These are phyloP conservation scores for Rubroboletus pulcherrimus DNA, from an alignment of 768 basidiomycete genomes.

Conservation along the genomic window DNA sequence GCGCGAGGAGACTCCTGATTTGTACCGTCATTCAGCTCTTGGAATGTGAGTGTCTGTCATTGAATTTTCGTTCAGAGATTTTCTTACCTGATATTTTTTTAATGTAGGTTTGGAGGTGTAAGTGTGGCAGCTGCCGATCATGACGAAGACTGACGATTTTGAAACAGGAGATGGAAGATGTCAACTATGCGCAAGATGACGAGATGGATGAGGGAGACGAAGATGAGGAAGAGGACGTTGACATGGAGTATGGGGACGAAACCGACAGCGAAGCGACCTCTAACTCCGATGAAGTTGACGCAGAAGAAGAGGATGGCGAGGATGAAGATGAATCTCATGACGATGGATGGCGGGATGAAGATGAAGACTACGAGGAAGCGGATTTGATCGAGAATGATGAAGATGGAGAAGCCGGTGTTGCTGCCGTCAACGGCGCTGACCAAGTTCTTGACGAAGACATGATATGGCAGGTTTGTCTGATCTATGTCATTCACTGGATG, in stretches of 20 bases:
- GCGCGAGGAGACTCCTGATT: slow-evolving; percentile 83
- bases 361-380: slow-evolving; percentile 57
- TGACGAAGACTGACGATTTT: slow-evolving; percentile 16
- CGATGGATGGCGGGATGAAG: slow-evolving; percentile 55
- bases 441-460: slow-evolving; percentile 49
- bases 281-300: slow-evolving; percentile 65
- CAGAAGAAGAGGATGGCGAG: slow-evolving; percentile 61
- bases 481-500: neutral
- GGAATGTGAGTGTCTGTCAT: slow-evolving; percentile 64
- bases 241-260: slow-evolving; percentile 84
- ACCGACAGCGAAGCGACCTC: slow-evolving; percentile 82
- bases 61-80: neutral
- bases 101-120: slow-evolving; percentile 69
- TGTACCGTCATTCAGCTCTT: slow-evolving; percentile 94
- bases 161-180: slow-evolving; percentile 80
- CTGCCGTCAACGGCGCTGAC: slow-evolving; percentile 47
- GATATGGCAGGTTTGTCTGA: slow-evolving; percentile 52
- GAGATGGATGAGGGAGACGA: slow-evolving; percentile 82
- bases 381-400: slow-evolving; percentile 62
- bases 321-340: slow-evolving; percentile 45
- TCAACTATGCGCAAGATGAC: slow-evolving; percentile 61
- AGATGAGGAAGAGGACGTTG: slow-evolving; percentile 78
- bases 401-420: slow-evolving; percentile 43
- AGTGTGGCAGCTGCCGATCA: slow-evolving; percentile 30
- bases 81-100: slow-evolving; percentile 8